Percentiles rank a stretch among this genome's conserved stretches.
Evolutionary conservation across 257 asterid species (phyloP).

Genomic region (Lycium ferocissimum): DNA sequence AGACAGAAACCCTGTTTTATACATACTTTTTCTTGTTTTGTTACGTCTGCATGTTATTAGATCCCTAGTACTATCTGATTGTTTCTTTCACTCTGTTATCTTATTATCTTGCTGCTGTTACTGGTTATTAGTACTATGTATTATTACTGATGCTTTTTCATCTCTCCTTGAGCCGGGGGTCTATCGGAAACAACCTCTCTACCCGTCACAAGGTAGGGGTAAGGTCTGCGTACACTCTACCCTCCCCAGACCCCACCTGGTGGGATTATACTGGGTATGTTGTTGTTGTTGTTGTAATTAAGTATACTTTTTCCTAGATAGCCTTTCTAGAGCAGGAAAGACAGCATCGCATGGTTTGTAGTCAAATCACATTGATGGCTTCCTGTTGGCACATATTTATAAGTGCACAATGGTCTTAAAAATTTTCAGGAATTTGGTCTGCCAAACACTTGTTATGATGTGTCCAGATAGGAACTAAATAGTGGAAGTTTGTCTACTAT

Average conservation of each 20-base stretch:
- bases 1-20: not conserved
- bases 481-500: slow-evolving; percentile 1
- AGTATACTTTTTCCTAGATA: not conserved
- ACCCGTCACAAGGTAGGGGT: too few species aligned
- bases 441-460: not conserved
- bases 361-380: slow-evolving; percentile 7
- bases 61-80: too few species aligned
- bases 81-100: too few species aligned
- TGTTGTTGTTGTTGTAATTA: not conserved
- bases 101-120: too few species aligned
- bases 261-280: too few species aligned
- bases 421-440: not conserved
- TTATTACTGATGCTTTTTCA: too few species aligned
- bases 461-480: slow-evolving; percentile 21
- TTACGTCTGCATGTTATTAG: too few species aligned
- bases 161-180: too few species aligned
- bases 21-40: not conserved
- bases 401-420: not conserved
- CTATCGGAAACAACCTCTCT: too few species aligned
- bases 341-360: not conserved
- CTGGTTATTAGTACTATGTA: too few species aligned
- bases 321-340: slow-evolving; percentile 20
- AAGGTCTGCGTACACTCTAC: too few species aligned
- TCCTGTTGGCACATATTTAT: not conserved
- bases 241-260: too few species aligned